Evolutionary conservation across 176 grass and related monocot genomes (phyloP), one percentile per base, ranked within the genome.

Genomic region (Eragrostis curvula): DNA sequence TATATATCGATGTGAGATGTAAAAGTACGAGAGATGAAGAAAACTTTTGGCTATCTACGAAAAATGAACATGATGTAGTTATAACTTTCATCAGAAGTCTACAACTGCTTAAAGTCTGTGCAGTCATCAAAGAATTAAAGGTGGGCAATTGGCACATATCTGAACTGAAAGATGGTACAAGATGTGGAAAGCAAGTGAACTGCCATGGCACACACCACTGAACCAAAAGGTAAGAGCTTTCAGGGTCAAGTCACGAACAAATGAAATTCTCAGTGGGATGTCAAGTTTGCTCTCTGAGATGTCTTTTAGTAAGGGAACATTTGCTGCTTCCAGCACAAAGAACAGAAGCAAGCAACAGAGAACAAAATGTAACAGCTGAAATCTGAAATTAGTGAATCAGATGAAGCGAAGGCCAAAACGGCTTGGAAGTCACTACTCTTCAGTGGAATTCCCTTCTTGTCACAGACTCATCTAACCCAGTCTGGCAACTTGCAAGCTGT

Each of bases 311-410:
- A 78, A 77, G 30, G 14, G 63, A 76, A 57, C 49, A 75, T 14
- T 79, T 21, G 84, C 68, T 87, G 88, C 88, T 83, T 79, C 88
- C 68, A 87, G 55, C 63, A 79, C 79, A 79, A 83, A 83, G 50
- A 62, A 68, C 23, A 68, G 79, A 79, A 90, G 84, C 79, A 78
- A 78, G 79, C 57, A 81, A 68, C 74, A 67, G 66, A 71, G 61
- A 86, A 79, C 59, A 69, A 79, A 90, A 79, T 43, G 42, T 79
- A 51, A 90, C 59, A 53, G 46, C 77, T 70, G 29, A 76, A 74
- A 53, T 73, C 85, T 79, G 74, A 45, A 82, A 87, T 87, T 87
- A 87, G 74, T 75, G 68, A 58, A 87, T 83, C 68, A 83, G 84
- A 60, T 85, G 79, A 68, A 39, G 60, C 8, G 79, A 75, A 75